These are phyloP conservation scores for Cladosporium sphaerospermum DNA, from an alignment of 2,329 filamentous ascomycete species.

Conservation along the genomic window DNA sequence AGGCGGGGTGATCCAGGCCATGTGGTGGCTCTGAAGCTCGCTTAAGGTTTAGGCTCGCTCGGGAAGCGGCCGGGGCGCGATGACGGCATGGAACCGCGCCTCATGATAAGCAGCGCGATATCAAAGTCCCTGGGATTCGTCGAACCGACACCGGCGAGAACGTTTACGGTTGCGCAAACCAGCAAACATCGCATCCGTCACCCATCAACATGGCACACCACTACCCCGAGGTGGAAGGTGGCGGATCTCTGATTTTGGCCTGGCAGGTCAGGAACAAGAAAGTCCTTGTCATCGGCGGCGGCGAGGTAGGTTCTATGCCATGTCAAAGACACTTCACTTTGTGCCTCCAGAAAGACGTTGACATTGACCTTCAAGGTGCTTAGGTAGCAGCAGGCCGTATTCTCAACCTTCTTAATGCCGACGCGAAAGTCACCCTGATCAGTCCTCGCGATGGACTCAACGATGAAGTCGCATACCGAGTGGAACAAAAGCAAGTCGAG, in stretches of 20 bases:
- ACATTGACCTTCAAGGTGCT: constrained; percentile 19
- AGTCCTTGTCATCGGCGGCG: constrained; percentile 88
- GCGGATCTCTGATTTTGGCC: constrained; percentile 87
- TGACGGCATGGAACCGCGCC: background rate
- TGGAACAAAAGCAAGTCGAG: constrained; percentile 66
- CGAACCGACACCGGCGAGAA: too few species aligned
- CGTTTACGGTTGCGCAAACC: too few species aligned
- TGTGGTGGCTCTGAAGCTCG: background rate
- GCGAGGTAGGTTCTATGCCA: constrained; percentile 60
- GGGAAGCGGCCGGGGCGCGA: background rate
- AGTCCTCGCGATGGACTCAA: constrained; percentile 75
- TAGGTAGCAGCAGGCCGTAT: constrained; percentile 95
- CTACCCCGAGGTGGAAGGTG: constrained; percentile 78
- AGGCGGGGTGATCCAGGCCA: background rate
- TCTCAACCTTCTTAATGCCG: constrained; percentile 88
- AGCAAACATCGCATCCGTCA: background rate
- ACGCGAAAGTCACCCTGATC: constrained; percentile 81
- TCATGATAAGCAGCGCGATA: constrained; percentile 5
- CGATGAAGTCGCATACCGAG: constrained; percentile 77
- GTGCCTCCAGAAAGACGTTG: constrained; percentile 10
- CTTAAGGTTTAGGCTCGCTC: background rate
- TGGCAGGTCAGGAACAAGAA: constrained; percentile 90
- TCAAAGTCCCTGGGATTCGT: background rate
- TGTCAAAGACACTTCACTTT: background rate
- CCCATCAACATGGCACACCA: constrained; percentile 5